Conservation (phyloP, 2,329 filamentous ascomycete genomes). For the Ceratocystis cubensis region DNA sequence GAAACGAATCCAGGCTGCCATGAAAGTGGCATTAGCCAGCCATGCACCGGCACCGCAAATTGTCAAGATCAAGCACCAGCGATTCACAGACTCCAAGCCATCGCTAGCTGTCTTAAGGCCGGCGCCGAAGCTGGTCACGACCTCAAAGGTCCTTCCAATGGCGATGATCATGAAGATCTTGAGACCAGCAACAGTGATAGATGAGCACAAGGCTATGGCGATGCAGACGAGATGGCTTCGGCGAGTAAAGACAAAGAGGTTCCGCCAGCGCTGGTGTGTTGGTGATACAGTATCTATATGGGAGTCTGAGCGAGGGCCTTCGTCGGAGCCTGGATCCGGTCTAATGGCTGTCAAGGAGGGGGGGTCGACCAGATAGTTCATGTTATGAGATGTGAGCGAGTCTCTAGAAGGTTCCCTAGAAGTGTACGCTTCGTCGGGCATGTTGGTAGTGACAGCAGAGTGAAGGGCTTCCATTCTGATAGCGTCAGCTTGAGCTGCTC, state of each 20-base stretch:
- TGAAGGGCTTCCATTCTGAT: neutral
- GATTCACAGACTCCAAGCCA: constrained; percentile 43
- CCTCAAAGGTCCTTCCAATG: constrained; percentile 61
- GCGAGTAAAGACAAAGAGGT: constrained; percentile 63
- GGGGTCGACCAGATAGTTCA: neutral
- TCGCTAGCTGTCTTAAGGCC: constrained; percentile 37
- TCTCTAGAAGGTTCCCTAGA: neutral
- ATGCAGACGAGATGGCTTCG: constrained; percentile 45
- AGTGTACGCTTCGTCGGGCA: neutral
- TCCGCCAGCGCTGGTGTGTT: constrained; percentile 26
- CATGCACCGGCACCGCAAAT: constrained; percentile 53
- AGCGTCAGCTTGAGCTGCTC: neutral
- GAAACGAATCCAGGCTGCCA: constrained; percentile 60
- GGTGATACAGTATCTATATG: neutral
- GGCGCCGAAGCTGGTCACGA: constrained; percentile 53
- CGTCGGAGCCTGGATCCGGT: neutral
- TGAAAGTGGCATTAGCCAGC: constrained; percentile 53
- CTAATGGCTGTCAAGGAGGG: neutral
- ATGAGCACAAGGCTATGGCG: constrained; percentile 40
- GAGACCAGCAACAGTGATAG: constrained; percentile 47
- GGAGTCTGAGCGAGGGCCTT: neutral
- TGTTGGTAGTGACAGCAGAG: neutral
- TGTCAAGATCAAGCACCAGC: constrained; percentile 48
- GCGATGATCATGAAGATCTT: constrained; percentile 56
- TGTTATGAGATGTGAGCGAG: neutral